Evolutionary conservation across 441 rosid species (phyloP), one percentile per base, ranked within the genome.

Genomic region (Corymbia calophylla): DNA sequence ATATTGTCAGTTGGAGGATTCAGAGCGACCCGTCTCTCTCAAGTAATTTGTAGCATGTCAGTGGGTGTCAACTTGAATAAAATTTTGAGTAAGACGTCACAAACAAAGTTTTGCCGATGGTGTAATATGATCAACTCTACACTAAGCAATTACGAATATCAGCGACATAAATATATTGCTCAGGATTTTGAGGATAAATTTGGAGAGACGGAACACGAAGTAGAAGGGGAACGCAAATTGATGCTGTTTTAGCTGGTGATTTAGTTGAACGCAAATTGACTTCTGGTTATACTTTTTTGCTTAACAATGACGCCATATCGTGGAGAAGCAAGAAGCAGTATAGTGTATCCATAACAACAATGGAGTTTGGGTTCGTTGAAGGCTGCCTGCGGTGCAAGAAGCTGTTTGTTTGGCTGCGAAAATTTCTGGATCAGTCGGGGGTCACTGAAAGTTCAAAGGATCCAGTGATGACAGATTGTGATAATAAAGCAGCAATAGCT

Each of bases 91-190:
- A 9, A 56, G 12, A 56, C 27, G 9, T 56, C 60, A 0, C 60
- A 10, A 56, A 56, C 9, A 56, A 56, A 56, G 60, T 21, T 21
- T 56, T 0, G 2, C 27, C 1, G 5, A 56, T 21, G 23, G 60
- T 21, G 60, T 56, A 56, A 56, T 56, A 56, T 55, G 60, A 55
- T 55, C 1, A 55, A 10, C 58, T 55, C 21, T 19, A 55, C 58
- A 55, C 56, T 54, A 19, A 54, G 58, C 19, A 55, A 55, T 19
- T 54, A 25, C 0, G 2, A 55, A 55, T 55, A 55, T 19, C 8
- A 9, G 25, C 0, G 9, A 54, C 23, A 54, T 18, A 54, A 54
- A 54, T 54, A 54, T 54, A 54, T 54, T 54, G 58, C 25, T 55
- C 58, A 55, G 19, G 25, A 55, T 55, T 55, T 15, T 55, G 7